Evolutionary conservation across 495 filamentous ascomycete genomes (phyloP).

Genomic region (Aspergillus indologenus): DNA sequence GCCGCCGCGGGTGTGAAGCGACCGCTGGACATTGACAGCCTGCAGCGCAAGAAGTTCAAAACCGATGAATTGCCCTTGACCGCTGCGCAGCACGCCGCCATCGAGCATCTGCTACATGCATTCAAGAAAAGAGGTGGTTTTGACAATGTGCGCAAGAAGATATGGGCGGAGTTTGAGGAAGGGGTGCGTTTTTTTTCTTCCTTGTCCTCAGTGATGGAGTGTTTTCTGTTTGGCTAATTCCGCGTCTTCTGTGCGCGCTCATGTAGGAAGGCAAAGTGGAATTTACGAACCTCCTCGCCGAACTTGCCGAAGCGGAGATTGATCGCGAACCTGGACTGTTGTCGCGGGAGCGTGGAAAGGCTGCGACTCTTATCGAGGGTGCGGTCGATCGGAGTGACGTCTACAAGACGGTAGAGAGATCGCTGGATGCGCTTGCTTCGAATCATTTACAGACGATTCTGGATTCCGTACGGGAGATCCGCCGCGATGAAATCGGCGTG

Average conservation of each 20-base stretch:
- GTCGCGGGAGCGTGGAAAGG: slow-evolving; percentile 73
- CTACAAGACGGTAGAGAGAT: slow-evolving; percentile 68
- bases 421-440: slow-evolving; percentile 66
- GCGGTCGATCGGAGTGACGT: slow-evolving; percentile 78
- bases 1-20: slow-evolving; percentile 19
- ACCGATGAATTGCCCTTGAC: slow-evolving; percentile 77
- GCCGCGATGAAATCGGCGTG: slow-evolving; percentile 70
- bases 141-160: slow-evolving; percentile 74
- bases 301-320: slow-evolving; percentile 75
- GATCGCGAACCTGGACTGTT: slow-evolving; percentile 75
- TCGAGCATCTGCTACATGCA: slow-evolving; percentile 73
- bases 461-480: slow-evolving; percentile 63
- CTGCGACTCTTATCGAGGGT: slow-evolving; percentile 80
- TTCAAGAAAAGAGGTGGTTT: slow-evolving; percentile 93
- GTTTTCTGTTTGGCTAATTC: slow-evolving; percentile 5
- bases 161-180: slow-evolving; percentile 76
- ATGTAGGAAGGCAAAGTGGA: slow-evolving; percentile 62
- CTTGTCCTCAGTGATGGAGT: slow-evolving; percentile 5
- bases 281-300: slow-evolving; percentile 63
- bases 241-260: slow-evolving; percentile 16
- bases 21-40: slow-evolving; percentile 33
- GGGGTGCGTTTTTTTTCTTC: slow-evolving; percentile 51
- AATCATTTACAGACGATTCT: slow-evolving; percentile 61
- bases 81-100: slow-evolving; percentile 65
- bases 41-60: slow-evolving; percentile 69